These are phyloP conservation scores for Lanmaoa pseudosensibilis DNA, from an alignment of 768 basidiomycete genomes.

Conservation along the genomic window DNA sequence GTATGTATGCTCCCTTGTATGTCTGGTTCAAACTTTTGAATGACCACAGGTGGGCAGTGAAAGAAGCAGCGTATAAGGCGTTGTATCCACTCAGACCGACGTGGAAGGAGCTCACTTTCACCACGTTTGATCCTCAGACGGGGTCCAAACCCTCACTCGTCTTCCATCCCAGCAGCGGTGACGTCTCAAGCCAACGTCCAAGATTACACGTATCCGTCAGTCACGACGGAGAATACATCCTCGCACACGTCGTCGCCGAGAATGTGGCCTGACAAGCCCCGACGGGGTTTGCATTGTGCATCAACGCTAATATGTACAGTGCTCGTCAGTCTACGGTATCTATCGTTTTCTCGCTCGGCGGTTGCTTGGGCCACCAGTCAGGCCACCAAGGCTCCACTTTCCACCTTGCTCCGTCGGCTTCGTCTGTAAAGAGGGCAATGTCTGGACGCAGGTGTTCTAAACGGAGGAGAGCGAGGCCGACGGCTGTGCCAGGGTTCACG, in stretches of 20 bases:
- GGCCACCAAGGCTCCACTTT: constrained; percentile 69
- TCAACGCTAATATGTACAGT: constrained; percentile 4
- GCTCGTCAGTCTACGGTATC: constrained; percentile 20
- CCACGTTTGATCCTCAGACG: constrained; percentile 31
- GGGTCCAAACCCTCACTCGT: constrained; percentile 45
- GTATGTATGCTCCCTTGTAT: constrained; percentile 35
- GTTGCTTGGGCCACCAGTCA: constrained; percentile 54
- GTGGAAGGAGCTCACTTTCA: constrained; percentile 75
- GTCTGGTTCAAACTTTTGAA: not conserved
- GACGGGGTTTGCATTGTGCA: not conserved
- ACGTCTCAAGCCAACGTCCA: not conserved
- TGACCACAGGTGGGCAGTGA: constrained; percentile 68
- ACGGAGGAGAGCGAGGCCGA: constrained; percentile 79
- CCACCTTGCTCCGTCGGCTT: constrained; percentile 26
- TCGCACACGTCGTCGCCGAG: constrained; percentile 68
- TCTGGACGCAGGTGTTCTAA: constrained; percentile 59
- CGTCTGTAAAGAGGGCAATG: constrained; percentile 20
- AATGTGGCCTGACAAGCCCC: constrained; percentile 1
- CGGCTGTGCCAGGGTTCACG: constrained; percentile 32
- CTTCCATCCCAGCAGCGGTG: constrained; percentile 12
- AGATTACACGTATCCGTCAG: constrained; percentile 69
- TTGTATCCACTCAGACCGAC: constrained; percentile 65
- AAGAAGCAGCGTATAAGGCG: constrained; percentile 88
- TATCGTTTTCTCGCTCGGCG: constrained; percentile 17
- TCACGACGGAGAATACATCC: constrained; percentile 79